Conservation (phyloP, 2,329 filamentous ascomycete species). For the Aspergillus aculeatus region DNA sequence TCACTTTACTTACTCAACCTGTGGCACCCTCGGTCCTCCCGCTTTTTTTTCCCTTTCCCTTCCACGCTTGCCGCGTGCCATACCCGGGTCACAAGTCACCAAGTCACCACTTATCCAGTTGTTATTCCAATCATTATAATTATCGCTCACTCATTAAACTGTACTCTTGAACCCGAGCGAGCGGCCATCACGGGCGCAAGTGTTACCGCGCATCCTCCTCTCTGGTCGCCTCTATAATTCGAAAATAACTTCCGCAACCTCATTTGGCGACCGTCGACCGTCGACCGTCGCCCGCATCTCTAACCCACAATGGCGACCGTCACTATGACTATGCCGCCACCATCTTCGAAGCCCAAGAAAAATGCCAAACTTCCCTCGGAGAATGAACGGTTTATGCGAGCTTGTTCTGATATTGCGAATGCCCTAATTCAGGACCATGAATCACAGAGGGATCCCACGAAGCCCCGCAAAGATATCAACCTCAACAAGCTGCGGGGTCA, state of each 20-base stretch:
- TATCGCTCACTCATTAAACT: background rate
- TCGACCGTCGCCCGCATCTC: background rate
- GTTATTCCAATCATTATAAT: background rate
- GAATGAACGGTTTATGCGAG: constrained; percentile 89
- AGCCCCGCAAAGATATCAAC: constrained; percentile 81
- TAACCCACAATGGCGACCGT: constrained; percentile 58
- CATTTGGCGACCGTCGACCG: constrained; percentile 8
- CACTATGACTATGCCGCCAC: constrained; percentile 58
- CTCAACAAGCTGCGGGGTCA: constrained; percentile 84
- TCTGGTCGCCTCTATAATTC: background rate
- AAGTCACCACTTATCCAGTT: no score
- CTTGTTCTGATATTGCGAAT: constrained; percentile 93
- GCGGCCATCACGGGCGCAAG: no score
- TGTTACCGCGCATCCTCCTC: background rate
- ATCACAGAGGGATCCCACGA: constrained; percentile 68
- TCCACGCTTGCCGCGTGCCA: background rate
- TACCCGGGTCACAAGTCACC: background rate
- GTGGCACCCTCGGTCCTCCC: constrained; percentile 8
- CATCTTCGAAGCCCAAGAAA: constrained; percentile 59
- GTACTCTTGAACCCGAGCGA: no score
- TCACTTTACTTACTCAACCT: background rate
- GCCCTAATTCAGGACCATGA: constrained; percentile 94
- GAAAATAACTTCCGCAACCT: background rate
- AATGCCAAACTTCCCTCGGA: constrained; percentile 79
- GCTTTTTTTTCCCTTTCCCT: constrained; percentile 22